A percentile compares a stretch with the other conserved stretches of the same genome.
These are phyloP conservation scores for Malassezia globosa DNA, from an alignment of 1,284 basidiomycete species.

Conservation along the genomic window DNA sequence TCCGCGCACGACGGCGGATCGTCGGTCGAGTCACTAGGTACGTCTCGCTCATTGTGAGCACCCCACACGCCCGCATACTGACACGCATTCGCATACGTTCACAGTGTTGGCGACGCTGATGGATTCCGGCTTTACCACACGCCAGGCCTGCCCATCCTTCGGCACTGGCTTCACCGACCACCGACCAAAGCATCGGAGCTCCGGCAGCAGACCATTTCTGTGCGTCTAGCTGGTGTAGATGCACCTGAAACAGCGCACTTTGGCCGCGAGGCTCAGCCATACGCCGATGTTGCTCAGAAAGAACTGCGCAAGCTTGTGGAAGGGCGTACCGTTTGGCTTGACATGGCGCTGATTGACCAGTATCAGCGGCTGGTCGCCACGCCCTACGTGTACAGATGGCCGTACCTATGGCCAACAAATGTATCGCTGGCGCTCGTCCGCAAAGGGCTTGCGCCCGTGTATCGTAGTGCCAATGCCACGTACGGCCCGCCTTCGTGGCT, in stretches of 20 bases:
- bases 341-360: constrained; percentile 42
- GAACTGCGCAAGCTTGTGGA: constrained; percentile 24
- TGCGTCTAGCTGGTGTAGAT: constrained; percentile 42
- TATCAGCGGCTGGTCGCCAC: constrained; percentile 43
- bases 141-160: constrained; percentile 29
- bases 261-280: constrained; percentile 42
- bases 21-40: constrained; percentile 38
- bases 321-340: constrained; percentile 27
- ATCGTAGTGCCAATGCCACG: constrained; percentile 34
- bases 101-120: constrained; percentile 42
- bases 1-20: constrained; percentile 31
- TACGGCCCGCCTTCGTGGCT: constrained; percentile 33
- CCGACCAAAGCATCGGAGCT: constrained; percentile 11
- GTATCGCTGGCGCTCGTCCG: constrained; percentile 37
- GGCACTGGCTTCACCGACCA: constrained; percentile 22
- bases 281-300: constrained; percentile 37
- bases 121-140: constrained; percentile 45
- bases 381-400: constrained; percentile 37
- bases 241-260: constrained; percentile 44
- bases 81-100: no score
- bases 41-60: neutral
- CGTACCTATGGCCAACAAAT: constrained; percentile 41
- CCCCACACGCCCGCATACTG: no score
- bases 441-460: constrained; percentile 40
- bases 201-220: constrained; percentile 32